phyloP scores from a whole-genome alignment of 2,329 filamentous ascomycete genomes.

The Pyrenophora tritici-repentis region DNA sequence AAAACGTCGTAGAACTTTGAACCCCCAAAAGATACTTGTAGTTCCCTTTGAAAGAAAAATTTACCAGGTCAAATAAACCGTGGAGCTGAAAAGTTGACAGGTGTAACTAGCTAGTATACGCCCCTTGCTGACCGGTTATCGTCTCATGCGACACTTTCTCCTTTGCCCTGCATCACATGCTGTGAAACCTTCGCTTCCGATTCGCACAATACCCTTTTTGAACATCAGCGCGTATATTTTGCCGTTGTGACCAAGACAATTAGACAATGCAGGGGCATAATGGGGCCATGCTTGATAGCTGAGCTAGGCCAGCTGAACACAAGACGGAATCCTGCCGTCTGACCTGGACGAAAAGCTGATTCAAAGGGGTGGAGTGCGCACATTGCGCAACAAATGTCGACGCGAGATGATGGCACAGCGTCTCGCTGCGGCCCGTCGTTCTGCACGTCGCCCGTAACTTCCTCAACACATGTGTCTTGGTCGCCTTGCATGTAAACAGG shows the following conservation, averaged over 20 bases:
- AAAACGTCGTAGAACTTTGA: too few relatives aligned
- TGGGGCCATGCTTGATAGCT: background rate
- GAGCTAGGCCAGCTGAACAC: background rate
- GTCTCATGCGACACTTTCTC: conserved; percentile 19
- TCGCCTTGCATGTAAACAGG: conserved; percentile 9
- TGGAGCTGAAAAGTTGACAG: conserved; percentile 8
- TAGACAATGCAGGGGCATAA: background rate
- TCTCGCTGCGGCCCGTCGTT: conserved; percentile 7
- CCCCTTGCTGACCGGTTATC: conserved; percentile 12
- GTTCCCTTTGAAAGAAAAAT: background rate
- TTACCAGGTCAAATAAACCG: background rate
- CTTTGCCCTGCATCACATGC: conserved; percentile 17
- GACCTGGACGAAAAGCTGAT: too few relatives aligned
- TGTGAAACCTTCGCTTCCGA: conserved; percentile 18
- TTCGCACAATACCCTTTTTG: conserved; percentile 8
- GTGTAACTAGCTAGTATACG: background rate
- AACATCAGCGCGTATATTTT: conserved; percentile 8
- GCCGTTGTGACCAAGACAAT: conserved; percentile 26
- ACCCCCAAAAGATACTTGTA: background rate
- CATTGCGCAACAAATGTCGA: background rate
- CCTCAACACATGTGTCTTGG: conserved; percentile 8
- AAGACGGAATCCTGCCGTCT: too few relatives aligned
- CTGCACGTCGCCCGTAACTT: conserved; percentile 5
- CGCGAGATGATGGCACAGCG: conserved; percentile 9
- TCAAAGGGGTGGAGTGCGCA: background rate